Percentiles rank a stretch among this genome's conserved stretches.
These are phyloP conservation scores for Crotalaria pallida DNA, from an alignment of 306 rosid species.

Conservation along the genomic window DNA sequence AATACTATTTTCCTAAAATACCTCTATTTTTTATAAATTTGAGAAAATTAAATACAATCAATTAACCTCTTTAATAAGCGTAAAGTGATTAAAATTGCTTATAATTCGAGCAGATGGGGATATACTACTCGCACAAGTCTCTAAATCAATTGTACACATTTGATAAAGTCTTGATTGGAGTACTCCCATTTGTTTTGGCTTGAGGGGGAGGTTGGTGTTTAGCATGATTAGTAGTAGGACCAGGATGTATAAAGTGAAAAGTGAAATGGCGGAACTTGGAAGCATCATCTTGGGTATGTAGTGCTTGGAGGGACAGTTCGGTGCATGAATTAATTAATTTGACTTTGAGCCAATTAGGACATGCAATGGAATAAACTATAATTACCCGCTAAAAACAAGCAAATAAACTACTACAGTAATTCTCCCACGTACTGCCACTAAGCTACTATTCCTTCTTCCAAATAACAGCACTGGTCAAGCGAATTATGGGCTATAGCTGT, in stretches of 20 bases:
- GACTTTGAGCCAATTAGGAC: neutral
- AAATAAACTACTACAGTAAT: neutral
- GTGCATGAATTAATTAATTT: constrained; percentile 18
- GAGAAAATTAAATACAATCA: no score
- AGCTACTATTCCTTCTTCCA: neutral
- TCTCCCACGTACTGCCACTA: neutral
- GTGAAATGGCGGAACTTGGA: neutral
- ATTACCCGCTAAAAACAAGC: neutral
- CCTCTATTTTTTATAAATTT: no score
- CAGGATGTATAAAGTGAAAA: neutral
- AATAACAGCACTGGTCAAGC: neutral
- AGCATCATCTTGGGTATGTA: neutral
- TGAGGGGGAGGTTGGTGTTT: neutral
- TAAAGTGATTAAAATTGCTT: no score
- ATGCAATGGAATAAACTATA: neutral
- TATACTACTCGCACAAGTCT: no score
- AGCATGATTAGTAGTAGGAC: neutral
- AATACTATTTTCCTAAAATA: no score
- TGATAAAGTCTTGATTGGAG: no score
- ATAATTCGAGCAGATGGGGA: no score
- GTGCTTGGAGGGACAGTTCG: neutral
- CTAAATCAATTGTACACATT: no score
- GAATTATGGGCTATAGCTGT: neutral
- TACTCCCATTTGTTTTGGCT: no score
- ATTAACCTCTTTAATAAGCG: no score